Percentiles rank a stretch among this genome's conserved stretches.
These are phyloP conservation scores for Fraxinus sp. DNA, from an alignment of 305 asterid genomes.

Conservation along the genomic window DNA sequence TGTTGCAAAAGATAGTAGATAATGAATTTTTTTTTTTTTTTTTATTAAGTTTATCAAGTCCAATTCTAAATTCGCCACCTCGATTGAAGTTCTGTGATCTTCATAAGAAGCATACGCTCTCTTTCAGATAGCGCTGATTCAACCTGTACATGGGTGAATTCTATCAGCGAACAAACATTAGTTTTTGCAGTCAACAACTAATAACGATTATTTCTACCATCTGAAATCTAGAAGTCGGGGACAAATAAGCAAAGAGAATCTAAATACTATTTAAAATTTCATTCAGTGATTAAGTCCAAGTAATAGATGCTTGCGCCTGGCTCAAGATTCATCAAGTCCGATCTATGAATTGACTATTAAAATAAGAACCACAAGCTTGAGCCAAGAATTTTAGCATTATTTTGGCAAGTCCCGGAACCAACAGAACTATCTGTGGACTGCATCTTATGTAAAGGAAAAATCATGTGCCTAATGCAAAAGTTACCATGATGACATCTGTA, in stretches of 20 bases:
- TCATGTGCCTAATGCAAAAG: neutral
- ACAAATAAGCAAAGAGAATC: neutral
- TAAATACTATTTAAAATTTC: neutral
- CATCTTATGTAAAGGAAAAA: neutral
- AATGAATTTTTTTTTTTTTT: neutral
- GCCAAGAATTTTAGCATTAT: neutral
- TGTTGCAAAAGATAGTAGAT: conserved; percentile 2
- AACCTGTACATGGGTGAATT: conserved; percentile 42
- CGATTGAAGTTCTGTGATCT: conserved; percentile 87
- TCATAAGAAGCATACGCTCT: conserved; percentile 75
- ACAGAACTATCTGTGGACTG: neutral
- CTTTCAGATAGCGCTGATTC: conserved; percentile 69
- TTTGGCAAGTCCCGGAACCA: neutral
- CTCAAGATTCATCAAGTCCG: neutral
- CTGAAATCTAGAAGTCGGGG: neutral
- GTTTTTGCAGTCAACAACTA: conserved; percentile 1
- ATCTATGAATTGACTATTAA: neutral
- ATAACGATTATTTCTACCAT: neutral
- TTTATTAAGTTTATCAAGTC: neutral
- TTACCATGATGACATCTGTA: neutral
- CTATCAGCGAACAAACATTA: conserved; percentile 7
- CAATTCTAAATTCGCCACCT: conserved; percentile 43
- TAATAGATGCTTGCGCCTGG: neutral
- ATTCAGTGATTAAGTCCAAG: neutral
- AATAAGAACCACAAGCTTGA: neutral